Conservation (phyloP, 768 basidiomycete genomes). For the Kwoniella pini region DNA sequence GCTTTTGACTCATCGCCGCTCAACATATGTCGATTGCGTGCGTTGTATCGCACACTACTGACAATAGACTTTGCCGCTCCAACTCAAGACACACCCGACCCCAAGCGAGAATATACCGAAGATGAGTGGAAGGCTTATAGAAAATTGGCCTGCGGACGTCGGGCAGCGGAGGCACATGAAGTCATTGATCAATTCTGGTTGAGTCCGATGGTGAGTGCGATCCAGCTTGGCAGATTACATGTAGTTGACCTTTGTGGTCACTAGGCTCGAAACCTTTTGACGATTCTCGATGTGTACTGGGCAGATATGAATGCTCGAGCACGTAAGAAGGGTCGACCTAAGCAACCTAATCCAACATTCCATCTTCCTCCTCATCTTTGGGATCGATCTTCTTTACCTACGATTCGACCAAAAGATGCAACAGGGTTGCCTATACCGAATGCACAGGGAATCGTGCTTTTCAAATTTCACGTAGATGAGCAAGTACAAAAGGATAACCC, state of each 20-base stretch:
- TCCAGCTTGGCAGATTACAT: neutral
- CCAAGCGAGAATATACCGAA: constrained; percentile 36
- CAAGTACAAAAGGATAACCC: constrained; percentile 31
- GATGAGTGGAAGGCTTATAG: constrained; percentile 49
- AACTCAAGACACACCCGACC: constrained; percentile 43
- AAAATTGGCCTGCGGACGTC: constrained; percentile 21
- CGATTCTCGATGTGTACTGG: constrained; percentile 37
- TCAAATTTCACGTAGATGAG: constrained; percentile 48
- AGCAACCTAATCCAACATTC: constrained; percentile 41
- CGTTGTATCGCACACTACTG: constrained; percentile 47
- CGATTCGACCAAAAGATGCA: constrained; percentile 35
- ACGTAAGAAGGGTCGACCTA: constrained; percentile 41
- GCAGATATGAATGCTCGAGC: constrained; percentile 30
- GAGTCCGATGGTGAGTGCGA: constrained; percentile 30
- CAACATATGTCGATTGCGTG: constrained; percentile 38
- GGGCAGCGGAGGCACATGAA: constrained; percentile 38
- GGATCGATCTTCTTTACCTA: constrained; percentile 37
- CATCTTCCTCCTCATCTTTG: constrained; percentile 40
- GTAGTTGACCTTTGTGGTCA: neutral
- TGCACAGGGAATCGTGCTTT: constrained; percentile 38
- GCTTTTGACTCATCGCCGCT: constrained; percentile 46
- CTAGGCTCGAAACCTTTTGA: constrained; percentile 39
- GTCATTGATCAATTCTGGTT: constrained; percentile 46
- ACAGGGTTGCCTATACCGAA: constrained; percentile 37
- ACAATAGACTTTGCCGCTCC: constrained; percentile 46